Base-by-base conservation (phyloP, 1,284 basidiomycete genomes). In the Lentinus polychrous region DNA sequence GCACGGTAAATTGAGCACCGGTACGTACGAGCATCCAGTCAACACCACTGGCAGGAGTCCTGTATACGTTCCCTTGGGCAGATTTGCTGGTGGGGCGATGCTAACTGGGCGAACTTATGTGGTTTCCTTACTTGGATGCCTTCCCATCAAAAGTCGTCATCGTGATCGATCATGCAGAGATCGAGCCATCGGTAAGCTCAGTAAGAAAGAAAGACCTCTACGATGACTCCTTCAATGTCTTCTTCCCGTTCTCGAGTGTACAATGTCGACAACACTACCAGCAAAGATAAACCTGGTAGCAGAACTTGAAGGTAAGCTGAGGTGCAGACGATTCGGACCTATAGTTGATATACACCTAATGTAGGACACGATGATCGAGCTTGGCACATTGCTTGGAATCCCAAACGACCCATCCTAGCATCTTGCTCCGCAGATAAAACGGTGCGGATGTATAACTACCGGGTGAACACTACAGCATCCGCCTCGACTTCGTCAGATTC, bases 341-440 rank as follows among this genome's bases (percentile, higher is more conserved):
- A 23, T 17, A 10, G 5, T 27, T 6, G 27, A 22, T 48, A 8
- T 45, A 17, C 12, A 15, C 17, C 46, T 11, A 23, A 23, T 32
- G 14, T 59, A 78, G 91, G 90, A 0, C 94, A 97, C 67, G 75
- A 84, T 42, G 92, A 94, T 54, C 79, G 89, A 42, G 89, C 83
- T 15, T 99, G 95, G 95, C 73, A 83, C 51, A 73, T 93, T 24
- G 83, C 92, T 6, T 99, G 94, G 92, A 98, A 97, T 63, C 91
- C 94, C 0, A 70, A 75, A 5, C 79, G 86, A 52, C 79, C 89
- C 0, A 64, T 95, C 12, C 72, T 99, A 12, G 94, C 95, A 0
- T 92, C 93, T 4, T 98, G 94, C 65, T 97, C 94, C 2, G 84
- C 90, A 7, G 95, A 99, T 69, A 95, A 93, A 66, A 83, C 91